Conservation (phyloP, 257 asterid genomes). For the Solanum appendiculatum region DNA sequence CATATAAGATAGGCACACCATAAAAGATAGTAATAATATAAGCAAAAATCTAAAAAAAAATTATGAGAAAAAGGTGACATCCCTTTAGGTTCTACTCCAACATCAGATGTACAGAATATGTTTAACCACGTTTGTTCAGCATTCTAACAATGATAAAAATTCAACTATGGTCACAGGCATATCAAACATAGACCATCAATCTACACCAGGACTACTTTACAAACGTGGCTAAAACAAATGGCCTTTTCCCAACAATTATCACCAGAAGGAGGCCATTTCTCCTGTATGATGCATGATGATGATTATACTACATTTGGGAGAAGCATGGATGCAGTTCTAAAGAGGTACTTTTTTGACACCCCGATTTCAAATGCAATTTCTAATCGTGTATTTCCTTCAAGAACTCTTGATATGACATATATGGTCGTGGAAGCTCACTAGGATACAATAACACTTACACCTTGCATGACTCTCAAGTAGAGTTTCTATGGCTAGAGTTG, state of each 20-base stretch:
- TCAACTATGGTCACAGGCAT: neutral
- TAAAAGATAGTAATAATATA: neutral
- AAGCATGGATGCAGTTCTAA: neutral
- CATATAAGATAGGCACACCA: neutral
- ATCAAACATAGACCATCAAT: neutral
- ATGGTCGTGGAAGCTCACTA: neutral
- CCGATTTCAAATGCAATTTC: neutral
- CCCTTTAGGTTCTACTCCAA: neutral
- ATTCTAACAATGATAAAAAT: neutral
- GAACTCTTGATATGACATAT: neutral
- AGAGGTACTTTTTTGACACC: neutral
- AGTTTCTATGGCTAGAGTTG: neutral
- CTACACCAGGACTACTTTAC: neutral
- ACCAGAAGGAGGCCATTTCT: neutral
- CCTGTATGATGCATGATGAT: neutral
- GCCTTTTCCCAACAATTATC: neutral
- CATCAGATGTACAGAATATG: neutral
- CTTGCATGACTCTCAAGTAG: neutral
- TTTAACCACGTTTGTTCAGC: neutral
- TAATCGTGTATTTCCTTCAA: neutral
- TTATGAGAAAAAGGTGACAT: neutral
- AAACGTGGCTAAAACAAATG: neutral
- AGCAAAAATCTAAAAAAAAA: neutral
- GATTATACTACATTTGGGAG: neutral
- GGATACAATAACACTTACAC: neutral